Percentiles rank a stretch among this genome's conserved stretches.
These are phyloP conservation scores for Leccinum subgranulosum DNA, from an alignment of 768 basidiomycete genomes.

Conservation along the genomic window DNA sequence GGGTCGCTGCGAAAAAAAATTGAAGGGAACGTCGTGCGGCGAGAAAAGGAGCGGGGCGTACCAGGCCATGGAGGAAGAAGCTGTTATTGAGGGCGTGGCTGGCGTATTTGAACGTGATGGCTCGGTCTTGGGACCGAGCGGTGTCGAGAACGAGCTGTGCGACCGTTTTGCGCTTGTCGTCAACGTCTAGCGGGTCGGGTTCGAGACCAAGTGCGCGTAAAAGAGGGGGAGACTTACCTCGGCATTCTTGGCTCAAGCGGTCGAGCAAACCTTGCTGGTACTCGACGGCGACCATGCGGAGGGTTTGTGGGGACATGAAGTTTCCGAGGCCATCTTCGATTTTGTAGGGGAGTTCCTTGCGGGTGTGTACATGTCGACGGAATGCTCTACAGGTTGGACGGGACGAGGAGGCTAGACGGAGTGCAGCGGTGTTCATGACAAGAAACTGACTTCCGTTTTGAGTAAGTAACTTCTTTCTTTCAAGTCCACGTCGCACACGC, in stretches of 20 bases:
- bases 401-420: conserved; percentile 24
- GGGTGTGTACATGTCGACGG: conserved; percentile 46
- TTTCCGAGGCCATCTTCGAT: conserved; percentile 70
- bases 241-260: conserved; percentile 70
- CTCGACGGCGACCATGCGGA: conserved; percentile 71
- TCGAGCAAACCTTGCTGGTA: conserved; percentile 84
- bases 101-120: conserved; percentile 86
- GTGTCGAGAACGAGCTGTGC: conserved; percentile 72
- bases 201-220: background rate
- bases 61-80: conserved; percentile 87
- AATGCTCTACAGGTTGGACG: conserved; percentile 11
- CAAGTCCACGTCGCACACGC: conserved; percentile 19
- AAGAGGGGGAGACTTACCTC: conserved; percentile 45
- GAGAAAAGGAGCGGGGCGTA: conserved; percentile 39
- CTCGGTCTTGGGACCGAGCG: conserved; percentile 52
- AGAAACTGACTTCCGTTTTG: conserved; percentile 5
- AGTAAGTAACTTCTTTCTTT: background rate
- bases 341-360: conserved; percentile 58
- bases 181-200: conserved; percentile 42
- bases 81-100: conserved; percentile 91
- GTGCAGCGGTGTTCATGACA: conserved; percentile 20
- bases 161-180: conserved; percentile 53
- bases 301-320: conserved; percentile 73
- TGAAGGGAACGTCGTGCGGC: too few species aligned
- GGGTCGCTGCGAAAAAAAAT: conserved; percentile 22